Conservation (phyloP, 176 grass and related monocot species). For the Carex scoparia region DNA sequence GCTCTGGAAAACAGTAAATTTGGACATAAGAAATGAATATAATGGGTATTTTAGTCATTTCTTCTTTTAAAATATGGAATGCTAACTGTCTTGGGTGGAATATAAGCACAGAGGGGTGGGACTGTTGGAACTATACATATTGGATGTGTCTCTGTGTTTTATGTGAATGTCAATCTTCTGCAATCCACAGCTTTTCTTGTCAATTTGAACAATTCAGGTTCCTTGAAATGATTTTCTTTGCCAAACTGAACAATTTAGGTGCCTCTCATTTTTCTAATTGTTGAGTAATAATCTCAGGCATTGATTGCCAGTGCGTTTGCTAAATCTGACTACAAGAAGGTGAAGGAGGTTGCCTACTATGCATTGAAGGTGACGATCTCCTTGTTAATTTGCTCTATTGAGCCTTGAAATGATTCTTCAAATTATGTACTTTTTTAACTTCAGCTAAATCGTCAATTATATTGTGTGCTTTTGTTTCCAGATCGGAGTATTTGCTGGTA, state of each 20-base stretch:
- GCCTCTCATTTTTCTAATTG: not conserved
- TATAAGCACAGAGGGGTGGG: not conserved
- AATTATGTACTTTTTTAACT: conserved; percentile 16
- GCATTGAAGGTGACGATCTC: conserved; percentile 55
- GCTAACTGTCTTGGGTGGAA: not conserved
- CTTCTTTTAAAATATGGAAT: not conserved
- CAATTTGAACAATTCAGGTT: not conserved
- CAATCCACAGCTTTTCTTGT: not conserved
- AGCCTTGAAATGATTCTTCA: conserved; percentile 4
- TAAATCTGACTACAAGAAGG: conserved; percentile 61
- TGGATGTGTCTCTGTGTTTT: too few relatives aligned
- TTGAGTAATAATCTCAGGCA: conserved; percentile 38
- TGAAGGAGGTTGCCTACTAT: conserved; percentile 56
- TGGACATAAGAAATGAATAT: not conserved
- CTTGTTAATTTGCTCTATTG: conserved; percentile 8
- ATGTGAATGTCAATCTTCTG: not conserved
- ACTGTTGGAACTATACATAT: not conserved
- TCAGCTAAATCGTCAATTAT: not conserved
- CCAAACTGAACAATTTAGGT: not conserved
- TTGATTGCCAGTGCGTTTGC: conserved; percentile 81
- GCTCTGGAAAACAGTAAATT: not conserved
- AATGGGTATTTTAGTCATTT: not conserved
- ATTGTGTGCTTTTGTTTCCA: conserved; percentile 35
- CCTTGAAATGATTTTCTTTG: not conserved
- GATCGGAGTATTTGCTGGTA: conserved; percentile 61